These are phyloP conservation scores for Lactarius trivialis DNA, from an alignment of 768 basidiomycete genomes.

Conservation along the genomic window DNA sequence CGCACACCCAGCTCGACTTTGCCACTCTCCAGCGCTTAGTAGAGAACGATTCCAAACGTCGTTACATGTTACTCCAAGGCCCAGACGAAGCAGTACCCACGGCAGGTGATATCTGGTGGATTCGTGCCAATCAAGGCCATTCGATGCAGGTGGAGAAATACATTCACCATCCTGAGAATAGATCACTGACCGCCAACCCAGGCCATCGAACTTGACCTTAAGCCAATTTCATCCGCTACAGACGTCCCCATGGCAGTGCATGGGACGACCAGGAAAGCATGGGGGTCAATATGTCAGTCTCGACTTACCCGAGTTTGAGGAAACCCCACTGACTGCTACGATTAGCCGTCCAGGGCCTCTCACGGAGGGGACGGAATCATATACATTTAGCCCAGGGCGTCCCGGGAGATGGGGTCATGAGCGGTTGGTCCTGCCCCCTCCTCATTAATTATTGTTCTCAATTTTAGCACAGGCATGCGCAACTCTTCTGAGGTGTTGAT, in stretches of 20 bases:
- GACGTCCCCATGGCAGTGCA: conserved; percentile 82
- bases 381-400: conserved; percentile 87
- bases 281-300: conserved; percentile 59
- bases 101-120: conserved; percentile 61
- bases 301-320: not conserved
- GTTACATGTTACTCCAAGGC: conserved; percentile 52
- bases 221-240: conserved; percentile 44
- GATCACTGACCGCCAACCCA: conserved; percentile 28
- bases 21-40: conserved; percentile 56
- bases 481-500: conserved; percentile 71
- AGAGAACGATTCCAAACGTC: conserved; percentile 54
- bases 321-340: not conserved
- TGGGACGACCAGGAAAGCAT: conserved; percentile 65
- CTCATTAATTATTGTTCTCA: not conserved
- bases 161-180: not conserved
- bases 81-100: conserved; percentile 30
- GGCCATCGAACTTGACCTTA: conserved; percentile 64
- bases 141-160: conserved; percentile 57
- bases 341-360: conserved; percentile 64
- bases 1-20: conserved; percentile 45
- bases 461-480: conserved; percentile 62
- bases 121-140: conserved; percentile 88
- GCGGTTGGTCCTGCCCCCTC: conserved; percentile 46
- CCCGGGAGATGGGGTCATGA: conserved; percentile 57
- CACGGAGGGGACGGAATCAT: conserved; percentile 83